Percentiles rank a stretch among this genome's conserved stretches.
Conservation (phyloP, 192 early-diverging fungal genomes). For the Backusella morwellensis region DNA sequence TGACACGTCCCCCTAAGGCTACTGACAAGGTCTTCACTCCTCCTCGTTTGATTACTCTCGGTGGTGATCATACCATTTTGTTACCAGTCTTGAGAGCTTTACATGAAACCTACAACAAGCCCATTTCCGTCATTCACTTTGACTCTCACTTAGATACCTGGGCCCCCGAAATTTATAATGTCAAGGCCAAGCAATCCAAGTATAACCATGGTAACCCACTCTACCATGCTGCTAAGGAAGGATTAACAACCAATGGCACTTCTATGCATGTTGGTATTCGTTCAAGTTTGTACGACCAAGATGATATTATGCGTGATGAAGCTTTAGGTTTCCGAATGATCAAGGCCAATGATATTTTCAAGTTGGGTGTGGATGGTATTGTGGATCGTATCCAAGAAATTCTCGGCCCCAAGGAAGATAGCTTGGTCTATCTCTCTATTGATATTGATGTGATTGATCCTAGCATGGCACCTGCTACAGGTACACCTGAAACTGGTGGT, state of each 20-base stretch:
- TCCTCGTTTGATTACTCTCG: constrained; percentile 28
- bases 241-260: constrained; percentile 37
- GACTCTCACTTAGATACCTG: constrained; percentile 37
- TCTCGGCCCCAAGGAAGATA: constrained; percentile 22
- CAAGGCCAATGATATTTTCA: constrained; percentile 43
- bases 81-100: constrained; percentile 30
- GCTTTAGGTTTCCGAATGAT: constrained; percentile 39
- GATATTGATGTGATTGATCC: constrained; percentile 48
- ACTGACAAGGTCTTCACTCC: constrained; percentile 2
- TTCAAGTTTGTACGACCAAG: constrained; percentile 34
- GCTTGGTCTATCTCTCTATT: constrained; percentile 38
- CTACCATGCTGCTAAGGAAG: constrained; percentile 40
- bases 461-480: constrained; percentile 32
- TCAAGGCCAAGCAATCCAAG: constrained; percentile 21
- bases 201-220: constrained; percentile 42
- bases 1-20: constrained; percentile 14
- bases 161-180: constrained; percentile 30
- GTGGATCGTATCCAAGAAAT: constrained; percentile 35
- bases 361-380: constrained; percentile 40
- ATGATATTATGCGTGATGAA: constrained; percentile 39
- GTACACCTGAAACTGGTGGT: constrained; percentile 41
- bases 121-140: constrained; percentile 35
- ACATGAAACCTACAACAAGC: constrained; percentile 14
- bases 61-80: constrained; percentile 34
- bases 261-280: constrained; percentile 43